A percentile compares a stretch with the other conserved stretches of the same genome.
Evolutionary conservation across 1,284 basidiomycete genomes (phyloP).

Genomic region (Austroboletus rostrupii): DNA sequence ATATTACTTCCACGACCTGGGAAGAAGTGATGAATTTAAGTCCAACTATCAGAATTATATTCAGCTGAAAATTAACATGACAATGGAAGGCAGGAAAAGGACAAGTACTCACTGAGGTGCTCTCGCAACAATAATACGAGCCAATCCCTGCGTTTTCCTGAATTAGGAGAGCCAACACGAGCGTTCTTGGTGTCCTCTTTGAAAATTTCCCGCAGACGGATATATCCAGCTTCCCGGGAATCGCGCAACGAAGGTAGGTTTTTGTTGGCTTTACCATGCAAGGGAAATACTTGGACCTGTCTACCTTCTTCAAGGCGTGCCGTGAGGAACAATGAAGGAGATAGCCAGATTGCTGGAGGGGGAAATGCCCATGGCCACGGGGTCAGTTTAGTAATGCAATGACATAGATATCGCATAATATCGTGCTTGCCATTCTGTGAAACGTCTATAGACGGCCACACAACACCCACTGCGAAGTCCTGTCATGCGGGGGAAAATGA

Average conservation of each 20-base stretch:
- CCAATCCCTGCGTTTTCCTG: constrained; percentile 56
- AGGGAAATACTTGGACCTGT: constrained; percentile 44
- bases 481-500: constrained; percentile 29
- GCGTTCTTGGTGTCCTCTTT: constrained; percentile 10
- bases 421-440: constrained; percentile 49
- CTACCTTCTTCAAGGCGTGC: constrained; percentile 47
- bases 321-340: constrained; percentile 56
- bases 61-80: constrained; percentile 11
- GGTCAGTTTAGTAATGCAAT: constrained; percentile 17
- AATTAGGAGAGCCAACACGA: constrained; percentile 18
- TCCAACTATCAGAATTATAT: constrained; percentile 49
- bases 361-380: constrained; percentile 13
- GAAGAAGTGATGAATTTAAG: constrained; percentile 64
- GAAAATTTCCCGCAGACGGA: constrained; percentile 49
- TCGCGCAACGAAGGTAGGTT: constrained; percentile 48
- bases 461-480: constrained; percentile 61
- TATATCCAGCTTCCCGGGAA: constrained; percentile 45
- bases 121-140: constrained; percentile 61
- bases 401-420: constrained; percentile 7
- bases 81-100: constrained; percentile 1
- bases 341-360: constrained; percentile 48
- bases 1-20: constrained; percentile 61
- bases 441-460: constrained; percentile 67
- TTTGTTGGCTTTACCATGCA: constrained; percentile 38
- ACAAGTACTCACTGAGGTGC: constrained; percentile 45